A percentile compares a stretch with the other conserved stretches of the same genome.
phyloP scores from a whole-genome alignment of 192 early-diverging fungal genomes.

The Rhizophlyctis rosea region DNA sequence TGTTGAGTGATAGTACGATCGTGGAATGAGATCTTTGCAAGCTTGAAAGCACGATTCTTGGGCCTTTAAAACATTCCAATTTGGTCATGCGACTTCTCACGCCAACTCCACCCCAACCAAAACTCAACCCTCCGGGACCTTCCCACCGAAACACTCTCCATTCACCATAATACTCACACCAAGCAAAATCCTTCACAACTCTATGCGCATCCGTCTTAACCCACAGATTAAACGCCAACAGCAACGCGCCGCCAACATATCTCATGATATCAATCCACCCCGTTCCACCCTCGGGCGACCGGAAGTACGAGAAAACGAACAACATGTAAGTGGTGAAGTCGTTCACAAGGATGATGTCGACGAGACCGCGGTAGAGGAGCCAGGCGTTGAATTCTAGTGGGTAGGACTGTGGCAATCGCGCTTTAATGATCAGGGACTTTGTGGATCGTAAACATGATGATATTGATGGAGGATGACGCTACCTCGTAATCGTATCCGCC shows the following conservation, averaged over 20 bases:
- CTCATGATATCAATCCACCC: slow-evolving; percentile 58
- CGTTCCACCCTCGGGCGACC: slow-evolving; percentile 51
- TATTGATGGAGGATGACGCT: no score
- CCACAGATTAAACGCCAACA: slow-evolving; percentile 92
- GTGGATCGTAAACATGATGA: not conserved
- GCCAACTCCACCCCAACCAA: slow-evolving; percentile 2
- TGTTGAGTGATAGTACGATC: slow-evolving; percentile 5
- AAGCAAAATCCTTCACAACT: slow-evolving; percentile 95
- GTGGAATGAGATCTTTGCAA: slow-evolving; percentile 15
- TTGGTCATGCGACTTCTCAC: slow-evolving; percentile 13
- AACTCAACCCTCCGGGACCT: no score
- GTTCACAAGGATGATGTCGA: slow-evolving; percentile 90
- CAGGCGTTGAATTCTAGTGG: slow-evolving; percentile 96
- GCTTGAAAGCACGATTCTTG: no score
- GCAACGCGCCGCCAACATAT: slow-evolving; percentile 70
- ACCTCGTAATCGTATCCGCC: slow-evolving; percentile 29
- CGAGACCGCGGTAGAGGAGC: slow-evolving; percentile 90
- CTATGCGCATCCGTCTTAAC: slow-evolving; percentile 94
- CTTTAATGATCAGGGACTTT: not conserved
- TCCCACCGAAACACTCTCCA: no score
- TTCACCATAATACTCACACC: slow-evolving; percentile 65
- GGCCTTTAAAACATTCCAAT: no score
- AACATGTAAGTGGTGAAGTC: slow-evolving; percentile 83
- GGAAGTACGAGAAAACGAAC: slow-evolving; percentile 80
- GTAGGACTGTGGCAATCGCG: slow-evolving; percentile 57